Base-by-base conservation (phyloP, 352 stramenopile genomes). In the Nothophytophthora sp. region DNA sequence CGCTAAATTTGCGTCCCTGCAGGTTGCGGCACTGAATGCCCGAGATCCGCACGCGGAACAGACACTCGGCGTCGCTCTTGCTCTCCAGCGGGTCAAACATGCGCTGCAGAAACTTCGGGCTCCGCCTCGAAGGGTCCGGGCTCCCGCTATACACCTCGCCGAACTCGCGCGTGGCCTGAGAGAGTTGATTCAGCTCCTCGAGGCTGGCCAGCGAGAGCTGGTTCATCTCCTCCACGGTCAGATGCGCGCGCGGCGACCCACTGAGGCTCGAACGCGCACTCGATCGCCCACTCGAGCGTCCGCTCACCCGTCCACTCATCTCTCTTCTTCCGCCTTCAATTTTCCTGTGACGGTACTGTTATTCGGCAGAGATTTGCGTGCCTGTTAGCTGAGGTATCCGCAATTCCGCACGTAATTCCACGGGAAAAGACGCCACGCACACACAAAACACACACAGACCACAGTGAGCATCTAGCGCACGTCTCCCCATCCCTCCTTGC, bases 11-110 rank as follows among this genome's bases (percentile, higher is more conserved):
- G 34, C 83, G 73, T 15, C 75, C 77, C 49, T 91, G 79, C 12
- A 96, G 59, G 60, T 96, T 96, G 23, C 86, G 82, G 48, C 86
- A 96, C 65, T 96, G 86, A 47, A 96, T 96, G 34, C 83, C 83
- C 2, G 79, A 92, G 43, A 95, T 90, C 3, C 85, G 71, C 37
- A 95, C 83, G 33, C 82, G 81, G 43, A 95, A 95, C 30, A 93
- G 63, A 53, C 84, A 92, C 50, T 91, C 80, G 8, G 68, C 70
- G 40, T 88, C 78, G 43, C 52, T 64, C 43, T 63, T 74, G 24
- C 47, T 74, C 36, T 90, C 81, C 7, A 80, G 47, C 22, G 78
- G 71, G 46, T 92, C 81, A 38, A 92, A 92, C 5, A 92, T 63
- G 23, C 60, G 62, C 40, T 81, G 76, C 27, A 92, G 55, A 39